These are phyloP conservation scores for Fusarium buxicola DNA, from an alignment of 2,329 filamentous ascomycete species.

Conservation along the genomic window DNA sequence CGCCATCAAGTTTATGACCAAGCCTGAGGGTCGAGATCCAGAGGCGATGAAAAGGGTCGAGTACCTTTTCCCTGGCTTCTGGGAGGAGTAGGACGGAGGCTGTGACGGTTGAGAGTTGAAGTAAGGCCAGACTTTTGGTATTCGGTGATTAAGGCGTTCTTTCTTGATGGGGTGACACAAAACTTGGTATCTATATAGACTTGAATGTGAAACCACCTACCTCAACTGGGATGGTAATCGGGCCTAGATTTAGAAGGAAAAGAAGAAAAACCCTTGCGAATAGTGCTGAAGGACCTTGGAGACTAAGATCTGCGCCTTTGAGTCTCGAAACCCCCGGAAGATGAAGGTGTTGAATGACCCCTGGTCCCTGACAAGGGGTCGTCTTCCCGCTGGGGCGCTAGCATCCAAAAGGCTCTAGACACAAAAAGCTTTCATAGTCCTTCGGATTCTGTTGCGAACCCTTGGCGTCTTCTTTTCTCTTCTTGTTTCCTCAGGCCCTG, in stretches of 20 bases:
- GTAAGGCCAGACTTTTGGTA: slow-evolving; percentile 13
- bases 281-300: slow-evolving; percentile 12
- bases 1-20: slow-evolving; percentile 84
- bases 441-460: slow-evolving; percentile 8
- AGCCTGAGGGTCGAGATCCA: slow-evolving; percentile 76
- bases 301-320: slow-evolving; percentile 9
- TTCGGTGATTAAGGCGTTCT: slow-evolving; percentile 28
- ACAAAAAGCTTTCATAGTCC: slow-evolving; percentile 22
- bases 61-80: slow-evolving; percentile 90
- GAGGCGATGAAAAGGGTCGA: slow-evolving; percentile 83
- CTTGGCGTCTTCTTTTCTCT: slow-evolving; percentile 37
- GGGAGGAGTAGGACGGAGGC: slow-evolving; percentile 50
- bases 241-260: slow-evolving; percentile 32
- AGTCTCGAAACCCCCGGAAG: slow-evolving; percentile 11
- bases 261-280: slow-evolving; percentile 11
- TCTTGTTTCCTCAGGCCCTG: slow-evolving; percentile 40
- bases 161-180: slow-evolving; percentile 14
- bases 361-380: slow-evolving; percentile 37
- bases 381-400: slow-evolving; percentile 13
- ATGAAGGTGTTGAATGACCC: slow-evolving; percentile 42
- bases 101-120: slow-evolving; percentile 7
- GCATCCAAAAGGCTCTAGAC: slow-evolving; percentile 15
- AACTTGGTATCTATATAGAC: slow-evolving; percentile 7
- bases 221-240: not conserved
- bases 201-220: slow-evolving; percentile 2